Percentiles rank a stretch among this genome's conserved stretches.
phyloP scores from a whole-genome alignment of 2,329 filamentous ascomycete genomes.

The Fusarium buharicum region DNA sequence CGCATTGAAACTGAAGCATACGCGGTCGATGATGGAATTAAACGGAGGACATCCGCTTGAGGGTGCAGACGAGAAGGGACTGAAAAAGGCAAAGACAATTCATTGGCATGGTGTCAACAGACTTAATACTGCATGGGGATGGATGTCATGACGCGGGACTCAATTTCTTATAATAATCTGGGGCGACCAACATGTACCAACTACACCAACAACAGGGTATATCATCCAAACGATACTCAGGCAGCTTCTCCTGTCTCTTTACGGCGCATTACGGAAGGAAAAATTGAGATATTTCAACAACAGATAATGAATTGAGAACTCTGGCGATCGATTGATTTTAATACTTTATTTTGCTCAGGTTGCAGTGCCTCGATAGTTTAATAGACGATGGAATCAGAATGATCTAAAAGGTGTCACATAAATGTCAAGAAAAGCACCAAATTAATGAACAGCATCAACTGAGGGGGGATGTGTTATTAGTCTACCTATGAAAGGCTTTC shows the following conservation, averaged over 20 bases:
- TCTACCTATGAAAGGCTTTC: constrained; percentile 54
- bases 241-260: too few species aligned
- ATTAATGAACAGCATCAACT: constrained; percentile 41
- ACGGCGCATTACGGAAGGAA: neutral
- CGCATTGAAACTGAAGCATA: constrained; percentile 33
- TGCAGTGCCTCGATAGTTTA: too few species aligned
- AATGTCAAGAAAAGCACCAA: neutral
- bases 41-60: constrained; percentile 37
- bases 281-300: neutral
- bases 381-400: too few species aligned
- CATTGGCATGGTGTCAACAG: constrained; percentile 46
- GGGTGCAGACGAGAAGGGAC: constrained; percentile 13
- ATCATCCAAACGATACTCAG: too few species aligned
- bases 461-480: constrained; percentile 70
- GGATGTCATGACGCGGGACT: constrained; percentile 41
- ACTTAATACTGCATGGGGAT: constrained; percentile 45
- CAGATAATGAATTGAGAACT: too few species aligned
- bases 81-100: constrained; percentile 40
- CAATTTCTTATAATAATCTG: neutral
- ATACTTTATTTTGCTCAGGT: too few species aligned
- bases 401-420: too few species aligned
- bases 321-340: too few species aligned
- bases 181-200: too few species aligned
- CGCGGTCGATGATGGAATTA: constrained; percentile 43
- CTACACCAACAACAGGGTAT: too few species aligned